phyloP scores from a whole-genome alignment of 306 rosid species.

The Lupinus albus region DNA sequence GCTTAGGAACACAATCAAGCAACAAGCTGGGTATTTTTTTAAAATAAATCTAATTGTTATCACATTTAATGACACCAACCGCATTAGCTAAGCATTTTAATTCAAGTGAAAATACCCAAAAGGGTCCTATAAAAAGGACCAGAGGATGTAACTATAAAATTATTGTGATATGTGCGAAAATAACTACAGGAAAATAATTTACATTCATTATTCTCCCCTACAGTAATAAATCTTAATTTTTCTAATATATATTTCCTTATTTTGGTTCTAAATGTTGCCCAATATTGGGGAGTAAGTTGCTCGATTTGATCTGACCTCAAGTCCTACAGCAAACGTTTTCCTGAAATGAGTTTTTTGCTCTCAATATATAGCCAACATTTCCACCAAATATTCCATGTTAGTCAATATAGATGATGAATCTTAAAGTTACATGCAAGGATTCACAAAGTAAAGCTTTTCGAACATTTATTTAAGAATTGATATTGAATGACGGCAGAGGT shows the following conservation, averaged over 20 bases:
- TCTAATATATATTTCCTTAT: background rate
- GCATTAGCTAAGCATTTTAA: no score
- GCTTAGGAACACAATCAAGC: constrained; percentile 10
- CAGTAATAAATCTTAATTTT: background rate
- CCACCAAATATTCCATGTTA: background rate
- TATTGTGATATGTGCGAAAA: background rate
- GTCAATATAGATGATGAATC: background rate
- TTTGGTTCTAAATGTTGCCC: background rate
- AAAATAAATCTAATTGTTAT: no score
- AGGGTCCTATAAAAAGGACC: no score
- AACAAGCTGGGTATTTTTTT: no score
- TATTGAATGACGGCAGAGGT: background rate
- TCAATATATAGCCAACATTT: background rate
- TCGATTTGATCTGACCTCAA: background rate
- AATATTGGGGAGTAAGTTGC: background rate
- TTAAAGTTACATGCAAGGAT: background rate
- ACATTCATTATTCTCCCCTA: background rate
- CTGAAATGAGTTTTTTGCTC: background rate
- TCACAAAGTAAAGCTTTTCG: background rate
- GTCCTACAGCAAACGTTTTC: background rate
- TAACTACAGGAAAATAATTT: background rate
- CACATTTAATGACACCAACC: no score
- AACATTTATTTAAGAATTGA: constrained; percentile 1
- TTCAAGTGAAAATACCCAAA: no score
- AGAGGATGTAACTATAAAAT: background rate